Conservation (phyloP, 2,329 filamentous ascomycete genomes). For the Penicillium rolfsii region DNA sequence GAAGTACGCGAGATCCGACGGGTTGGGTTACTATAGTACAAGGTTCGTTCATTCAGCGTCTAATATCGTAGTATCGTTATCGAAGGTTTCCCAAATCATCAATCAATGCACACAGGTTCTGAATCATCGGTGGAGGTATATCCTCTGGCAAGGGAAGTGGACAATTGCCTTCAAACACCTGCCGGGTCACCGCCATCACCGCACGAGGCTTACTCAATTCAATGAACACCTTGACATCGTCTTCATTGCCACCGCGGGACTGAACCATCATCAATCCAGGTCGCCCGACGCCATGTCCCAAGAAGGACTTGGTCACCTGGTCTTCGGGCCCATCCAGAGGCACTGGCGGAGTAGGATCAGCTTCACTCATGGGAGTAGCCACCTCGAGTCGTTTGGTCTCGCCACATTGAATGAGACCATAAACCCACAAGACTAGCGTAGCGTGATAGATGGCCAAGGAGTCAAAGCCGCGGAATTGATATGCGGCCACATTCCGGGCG, state of each 20-base stretch:
- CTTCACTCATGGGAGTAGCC: slow-evolving; percentile 12
- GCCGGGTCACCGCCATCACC: slow-evolving; percentile 17
- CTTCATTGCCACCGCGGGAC: background rate
- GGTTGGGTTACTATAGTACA: background rate
- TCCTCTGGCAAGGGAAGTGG: slow-evolving; percentile 16
- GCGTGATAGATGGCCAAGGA: slow-evolving; percentile 21
- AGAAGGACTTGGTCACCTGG: slow-evolving; percentile 6
- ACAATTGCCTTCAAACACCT: slow-evolving; percentile 22
- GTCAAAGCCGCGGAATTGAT: slow-evolving; percentile 24
- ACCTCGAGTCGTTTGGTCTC: slow-evolving; percentile 11
- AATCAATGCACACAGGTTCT: slow-evolving; percentile 22
- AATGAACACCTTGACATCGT: slow-evolving; percentile 11
- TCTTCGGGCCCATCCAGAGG: slow-evolving; percentile 15
- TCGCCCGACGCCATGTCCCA: slow-evolving; percentile 15
- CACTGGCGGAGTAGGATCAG: slow-evolving; percentile 5
- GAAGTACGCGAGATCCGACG: too few species aligned
- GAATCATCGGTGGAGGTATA: slow-evolving; percentile 19
- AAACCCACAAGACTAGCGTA: slow-evolving; percentile 21
- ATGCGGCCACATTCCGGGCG: slow-evolving; percentile 10
- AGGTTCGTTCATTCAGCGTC: background rate
- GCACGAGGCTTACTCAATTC: slow-evolving; percentile 18
- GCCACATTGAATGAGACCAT: slow-evolving; percentile 18
- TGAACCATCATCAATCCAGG: slow-evolving; percentile 19
- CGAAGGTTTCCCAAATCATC: slow-evolving; percentile 21
- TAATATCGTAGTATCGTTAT: slow-evolving; percentile 1